Evolutionary conservation across 2,329 filamentous ascomycete species (phyloP).

Genomic region (Botrytis byssoidea): DNA sequence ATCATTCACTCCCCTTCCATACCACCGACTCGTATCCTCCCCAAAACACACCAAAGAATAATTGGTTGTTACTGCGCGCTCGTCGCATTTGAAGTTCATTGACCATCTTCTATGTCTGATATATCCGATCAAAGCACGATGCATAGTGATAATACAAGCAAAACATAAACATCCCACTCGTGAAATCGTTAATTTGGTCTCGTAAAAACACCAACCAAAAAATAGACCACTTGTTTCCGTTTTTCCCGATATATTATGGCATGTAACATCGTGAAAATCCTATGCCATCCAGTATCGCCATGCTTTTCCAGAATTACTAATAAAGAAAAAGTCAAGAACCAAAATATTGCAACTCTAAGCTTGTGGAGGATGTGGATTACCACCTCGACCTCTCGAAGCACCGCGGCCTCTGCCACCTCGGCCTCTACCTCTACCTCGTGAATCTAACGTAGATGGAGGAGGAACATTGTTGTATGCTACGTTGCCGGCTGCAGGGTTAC

Average conservation of each 20-base stretch:
- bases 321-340: constrained; percentile 2
- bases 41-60: background rate
- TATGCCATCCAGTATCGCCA: constrained; percentile 4
- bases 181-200: constrained; percentile 10
- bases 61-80: background rate
- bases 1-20: background rate
- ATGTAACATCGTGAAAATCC: background rate
- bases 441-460: constrained; percentile 58
- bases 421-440: constrained; percentile 41
- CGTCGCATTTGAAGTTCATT: background rate
- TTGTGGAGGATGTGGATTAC: constrained; percentile 16
- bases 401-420: constrained; percentile 36
- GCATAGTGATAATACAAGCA: background rate
- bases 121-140: constrained; percentile 7
- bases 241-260: background rate
- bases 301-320: constrained; percentile 10
- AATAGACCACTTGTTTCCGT: background rate
- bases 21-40: background rate
- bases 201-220: background rate
- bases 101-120: background rate
- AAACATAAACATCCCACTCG: constrained; percentile 2
- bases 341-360: constrained; percentile 12
- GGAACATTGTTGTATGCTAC: constrained; percentile 55
- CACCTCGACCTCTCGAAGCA: constrained; percentile 31
- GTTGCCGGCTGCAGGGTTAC: constrained; percentile 22